phyloP scores from a whole-genome alignment of 805 yeast species.

The Candida schatavii region DNA sequence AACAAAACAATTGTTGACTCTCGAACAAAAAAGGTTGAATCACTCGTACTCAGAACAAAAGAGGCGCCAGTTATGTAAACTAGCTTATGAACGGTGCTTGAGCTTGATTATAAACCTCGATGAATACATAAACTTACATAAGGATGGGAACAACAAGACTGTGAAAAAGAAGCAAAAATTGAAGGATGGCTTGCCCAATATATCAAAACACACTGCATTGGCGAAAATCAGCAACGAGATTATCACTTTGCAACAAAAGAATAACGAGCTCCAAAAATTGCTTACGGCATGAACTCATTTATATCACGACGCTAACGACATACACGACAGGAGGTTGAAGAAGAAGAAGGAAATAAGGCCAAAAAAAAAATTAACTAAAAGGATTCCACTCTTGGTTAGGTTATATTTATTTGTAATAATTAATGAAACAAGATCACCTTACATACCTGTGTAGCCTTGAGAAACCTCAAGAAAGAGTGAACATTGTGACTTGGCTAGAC shows the following conservation, averaged over 20 bases:
- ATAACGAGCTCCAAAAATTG: constrained; percentile 30
- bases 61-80: constrained; percentile 42
- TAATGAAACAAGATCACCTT: no score
- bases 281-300: constrained; percentile 8
- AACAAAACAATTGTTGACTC: constrained; percentile 34
- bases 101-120: constrained; percentile 38
- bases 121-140: constrained; percentile 22
- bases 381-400: background rate
- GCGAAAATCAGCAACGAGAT: constrained; percentile 39
- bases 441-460: no score
- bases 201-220: constrained; percentile 43
- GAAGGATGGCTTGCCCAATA: constrained; percentile 45
- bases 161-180: constrained; percentile 37
- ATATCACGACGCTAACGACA: no score
- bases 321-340: background rate
- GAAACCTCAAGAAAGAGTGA: no score
- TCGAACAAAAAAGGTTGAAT: constrained; percentile 41
- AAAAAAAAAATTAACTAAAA: no score
- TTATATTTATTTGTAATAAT: background rate
- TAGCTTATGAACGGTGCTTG: constrained; percentile 43
- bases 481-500: no score
- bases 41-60: constrained; percentile 43
- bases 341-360: background rate
- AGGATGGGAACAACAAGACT: constrained; percentile 22
- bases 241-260: constrained; percentile 28